A percentile compares a stretch with the other conserved stretches of the same genome.
Conservation (phyloP, 139 green algal species). For the Chlorella vulgaris region DNA sequence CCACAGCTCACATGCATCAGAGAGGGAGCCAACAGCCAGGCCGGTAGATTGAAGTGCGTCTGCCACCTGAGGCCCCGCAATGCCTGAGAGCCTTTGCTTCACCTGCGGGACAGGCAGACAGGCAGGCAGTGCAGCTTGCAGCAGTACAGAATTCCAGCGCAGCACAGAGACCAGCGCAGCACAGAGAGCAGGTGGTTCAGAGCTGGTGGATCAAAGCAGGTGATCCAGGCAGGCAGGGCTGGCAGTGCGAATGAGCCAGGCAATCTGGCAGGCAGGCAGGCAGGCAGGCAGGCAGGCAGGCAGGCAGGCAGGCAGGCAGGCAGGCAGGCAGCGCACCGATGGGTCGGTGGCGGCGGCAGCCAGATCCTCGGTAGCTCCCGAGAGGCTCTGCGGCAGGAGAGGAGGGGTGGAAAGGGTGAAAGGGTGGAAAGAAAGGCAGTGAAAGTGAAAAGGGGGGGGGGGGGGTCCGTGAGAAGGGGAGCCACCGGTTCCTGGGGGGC, state of each 20-base stretch:
- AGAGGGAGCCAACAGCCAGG: not conserved
- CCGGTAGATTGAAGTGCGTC: not conserved
- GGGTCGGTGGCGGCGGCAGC: not conserved
- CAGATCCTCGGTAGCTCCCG: not conserved
- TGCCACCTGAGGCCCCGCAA: not conserved
- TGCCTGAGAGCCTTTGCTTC: not conserved
- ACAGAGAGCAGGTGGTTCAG: too few species aligned
- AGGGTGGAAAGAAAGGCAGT: not conserved
- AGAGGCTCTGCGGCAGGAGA: not conserved
- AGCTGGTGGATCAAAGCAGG: too few species aligned
- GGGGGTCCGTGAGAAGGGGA: too few species aligned
- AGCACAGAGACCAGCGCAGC: too few species aligned
- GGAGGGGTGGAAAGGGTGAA: not conserved
- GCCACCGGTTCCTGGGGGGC: too few species aligned
- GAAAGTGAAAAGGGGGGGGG: too few species aligned
- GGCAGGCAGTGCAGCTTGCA: not conserved
- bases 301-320: not conserved
- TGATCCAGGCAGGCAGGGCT: too few species aligned
- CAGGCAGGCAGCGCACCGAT: not conserved
- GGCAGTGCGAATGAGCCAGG: too few species aligned
- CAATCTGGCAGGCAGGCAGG: too few species aligned
- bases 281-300: too few species aligned
- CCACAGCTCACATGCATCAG: not conserved
- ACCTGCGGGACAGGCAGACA: not conserved
- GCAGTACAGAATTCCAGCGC: too few species aligned